Evolutionary conservation across 1,139 yeast species (phyloP).

Genomic region (Saccharomyces hybrid): DNA sequence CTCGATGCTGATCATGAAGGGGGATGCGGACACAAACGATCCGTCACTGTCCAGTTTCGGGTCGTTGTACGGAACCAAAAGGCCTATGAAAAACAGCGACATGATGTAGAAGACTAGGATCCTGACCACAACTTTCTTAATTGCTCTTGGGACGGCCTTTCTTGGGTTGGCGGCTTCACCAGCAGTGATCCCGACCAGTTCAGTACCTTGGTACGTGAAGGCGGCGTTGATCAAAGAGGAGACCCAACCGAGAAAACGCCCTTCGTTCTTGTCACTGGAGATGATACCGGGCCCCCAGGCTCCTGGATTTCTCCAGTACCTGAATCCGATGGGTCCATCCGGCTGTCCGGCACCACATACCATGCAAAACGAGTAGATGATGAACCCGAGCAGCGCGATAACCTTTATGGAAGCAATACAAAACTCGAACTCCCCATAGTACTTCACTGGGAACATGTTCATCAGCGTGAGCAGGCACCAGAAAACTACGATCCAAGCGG

Average conservation of each 20-base stretch:
- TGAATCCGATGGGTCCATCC: constrained; percentile 65
- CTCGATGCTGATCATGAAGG: constrained; percentile 58
- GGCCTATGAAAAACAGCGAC: constrained; percentile 75
- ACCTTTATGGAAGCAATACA: constrained; percentile 68
- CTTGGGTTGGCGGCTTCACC: constrained; percentile 84
- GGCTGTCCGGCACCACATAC: constrained; percentile 68
- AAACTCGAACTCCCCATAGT: constrained; percentile 65
- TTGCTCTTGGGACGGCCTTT: constrained; percentile 79
- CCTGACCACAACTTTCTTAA: constrained; percentile 73
- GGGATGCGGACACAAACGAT: constrained; percentile 59
- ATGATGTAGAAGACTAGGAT: constrained; percentile 74
- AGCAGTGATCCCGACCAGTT: constrained; percentile 79
- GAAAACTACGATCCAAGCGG: constrained; percentile 66
- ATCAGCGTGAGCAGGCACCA: constrained; percentile 45
- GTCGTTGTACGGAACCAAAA: constrained; percentile 74
- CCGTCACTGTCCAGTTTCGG: constrained; percentile 40
- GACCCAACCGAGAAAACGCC: constrained; percentile 64
- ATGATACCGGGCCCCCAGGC: constrained; percentile 62
- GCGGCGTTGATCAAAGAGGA: constrained; percentile 63
- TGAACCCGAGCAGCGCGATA: constrained; percentile 64
- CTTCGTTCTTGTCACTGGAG: constrained; percentile 50
- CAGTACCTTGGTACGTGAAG: constrained; percentile 79
- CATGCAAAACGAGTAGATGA: constrained; percentile 61
- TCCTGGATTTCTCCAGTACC: constrained; percentile 93
- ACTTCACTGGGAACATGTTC: constrained; percentile 57